These are phyloP conservation scores for Clausena lansium DNA, from an alignment of 345 rosid genomes.

Conservation along the genomic window DNA sequence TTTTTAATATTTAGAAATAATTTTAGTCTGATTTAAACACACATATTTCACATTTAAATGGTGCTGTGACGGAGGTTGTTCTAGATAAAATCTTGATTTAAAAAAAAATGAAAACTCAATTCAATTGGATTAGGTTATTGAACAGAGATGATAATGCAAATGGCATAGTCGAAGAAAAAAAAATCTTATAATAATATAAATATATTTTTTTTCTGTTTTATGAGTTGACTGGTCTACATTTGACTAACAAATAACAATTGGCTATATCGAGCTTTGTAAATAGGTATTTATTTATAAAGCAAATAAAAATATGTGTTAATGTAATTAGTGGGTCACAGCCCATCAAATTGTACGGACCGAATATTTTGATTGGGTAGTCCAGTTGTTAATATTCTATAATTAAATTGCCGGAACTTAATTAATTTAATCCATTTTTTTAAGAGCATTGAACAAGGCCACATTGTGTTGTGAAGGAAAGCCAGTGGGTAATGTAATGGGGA, in stretches of 20 bases:
- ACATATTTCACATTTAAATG: too few species aligned
- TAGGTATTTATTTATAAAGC: too few species aligned
- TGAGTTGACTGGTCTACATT: slow-evolving; percentile 1
- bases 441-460: not conserved
- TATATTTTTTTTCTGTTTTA: too few species aligned
- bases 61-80: too few species aligned
- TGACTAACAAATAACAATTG: not conserved
- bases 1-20: too few species aligned
- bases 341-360: slow-evolving; percentile 15
- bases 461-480: slow-evolving; percentile 1
- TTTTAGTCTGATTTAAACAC: too few species aligned
- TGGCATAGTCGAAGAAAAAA: not conserved
- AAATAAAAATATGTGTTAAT: not conserved
- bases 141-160: not conserved
- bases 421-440: not conserved
- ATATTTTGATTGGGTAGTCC: slow-evolving; percentile 24
- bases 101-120: not conserved
- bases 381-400: slow-evolving; percentile 9
- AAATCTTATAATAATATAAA: not conserved
- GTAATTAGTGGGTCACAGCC: slow-evolving; percentile 7
- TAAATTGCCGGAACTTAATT: not conserved
- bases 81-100: too few species aligned
- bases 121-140: not conserved
- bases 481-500: not conserved
- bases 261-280: not conserved